Evolutionary conservation across 805 yeast genomes (phyloP).

Genomic region (Spencermartinsiella europaea): DNA sequence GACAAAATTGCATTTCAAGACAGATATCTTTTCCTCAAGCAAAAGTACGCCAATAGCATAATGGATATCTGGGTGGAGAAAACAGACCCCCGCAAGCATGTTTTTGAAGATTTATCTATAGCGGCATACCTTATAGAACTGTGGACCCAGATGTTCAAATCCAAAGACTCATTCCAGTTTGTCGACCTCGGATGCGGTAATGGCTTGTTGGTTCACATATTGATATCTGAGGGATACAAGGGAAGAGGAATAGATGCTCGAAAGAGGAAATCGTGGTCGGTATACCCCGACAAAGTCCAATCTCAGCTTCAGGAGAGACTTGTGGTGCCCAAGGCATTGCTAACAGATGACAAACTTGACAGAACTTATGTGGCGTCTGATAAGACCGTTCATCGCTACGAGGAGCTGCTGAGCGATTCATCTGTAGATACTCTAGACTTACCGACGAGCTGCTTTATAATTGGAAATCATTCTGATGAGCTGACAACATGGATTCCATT

Average conservation of each 20-base stretch:
- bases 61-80: slow-evolving; percentile 88
- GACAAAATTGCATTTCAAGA: slow-evolving; percentile 79
- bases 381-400: neutral
- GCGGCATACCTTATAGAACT: slow-evolving; percentile 89
- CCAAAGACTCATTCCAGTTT: slow-evolving; percentile 51
- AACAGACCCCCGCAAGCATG: slow-evolving; percentile 93
- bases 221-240: slow-evolving; percentile 69
- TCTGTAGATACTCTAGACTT: slow-evolving; percentile 10
- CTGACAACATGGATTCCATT: slow-evolving; percentile 94
- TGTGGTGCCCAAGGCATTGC: slow-evolving; percentile 57
- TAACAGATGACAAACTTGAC: slow-evolving; percentile 1
- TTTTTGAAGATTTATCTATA: slow-evolving; percentile 91
- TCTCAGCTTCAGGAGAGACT: slow-evolving; percentile 64
- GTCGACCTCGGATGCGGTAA: slow-evolving; percentile 95
- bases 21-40: slow-evolving; percentile 71
- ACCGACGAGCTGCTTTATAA: slow-evolving; percentile 67
- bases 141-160: slow-evolving; percentile 56
- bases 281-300: slow-evolving; percentile 64
- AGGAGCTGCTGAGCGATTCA: slow-evolving; percentile 10
- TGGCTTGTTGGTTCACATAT: slow-evolving; percentile 74
- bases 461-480: slow-evolving; percentile 95
- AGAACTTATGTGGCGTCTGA: neutral
- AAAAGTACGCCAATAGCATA: slow-evolving; percentile 67
- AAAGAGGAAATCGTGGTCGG: slow-evolving; percentile 78
- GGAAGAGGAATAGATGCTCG: slow-evolving; percentile 91